A percentile compares a stretch with the other conserved stretches of the same genome.
Evolutionary conservation across 2,329 filamentous ascomycete species (phyloP).

Genomic region (Uncinocarpus reesii): DNA sequence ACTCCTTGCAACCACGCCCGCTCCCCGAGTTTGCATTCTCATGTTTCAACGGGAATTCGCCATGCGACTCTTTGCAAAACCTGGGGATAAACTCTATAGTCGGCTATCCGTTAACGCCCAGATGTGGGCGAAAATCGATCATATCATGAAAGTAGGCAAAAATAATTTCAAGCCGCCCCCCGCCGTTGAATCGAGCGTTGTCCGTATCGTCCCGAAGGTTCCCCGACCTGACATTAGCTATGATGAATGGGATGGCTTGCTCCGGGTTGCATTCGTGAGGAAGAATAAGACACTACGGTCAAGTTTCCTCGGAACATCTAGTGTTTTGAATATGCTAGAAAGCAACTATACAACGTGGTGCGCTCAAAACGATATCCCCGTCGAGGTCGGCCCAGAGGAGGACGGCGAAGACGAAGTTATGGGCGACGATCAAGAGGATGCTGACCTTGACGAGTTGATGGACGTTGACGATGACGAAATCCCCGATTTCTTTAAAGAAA

Average conservation of each 20-base stretch:
- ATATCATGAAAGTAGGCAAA: slow-evolving; percentile 84
- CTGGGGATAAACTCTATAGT: slow-evolving; percentile 80
- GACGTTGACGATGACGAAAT: slow-evolving; percentile 49
- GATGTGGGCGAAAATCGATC: slow-evolving; percentile 66
- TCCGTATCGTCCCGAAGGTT: slow-evolving; percentile 77
- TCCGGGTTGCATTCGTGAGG: slow-evolving; percentile 70
- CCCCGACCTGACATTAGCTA: slow-evolving; percentile 81
- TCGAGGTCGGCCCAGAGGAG: slow-evolving; percentile 55
- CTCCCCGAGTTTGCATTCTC: slow-evolving; percentile 74
- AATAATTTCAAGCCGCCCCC: slow-evolving; percentile 96
- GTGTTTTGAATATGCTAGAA: slow-evolving; percentile 72
- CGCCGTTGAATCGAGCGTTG: slow-evolving; percentile 81
- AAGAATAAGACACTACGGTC: slow-evolving; percentile 86
- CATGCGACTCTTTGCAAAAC: slow-evolving; percentile 74
- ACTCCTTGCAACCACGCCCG: slow-evolving; percentile 68
- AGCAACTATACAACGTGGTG: slow-evolving; percentile 85
- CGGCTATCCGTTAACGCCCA: slow-evolving; percentile 88
- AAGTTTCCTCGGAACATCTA: slow-evolving; percentile 67
- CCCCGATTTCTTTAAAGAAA: slow-evolving; percentile 75
- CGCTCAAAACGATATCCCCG: slow-evolving; percentile 66
- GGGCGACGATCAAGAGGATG: slow-evolving; percentile 29
- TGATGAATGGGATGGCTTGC: slow-evolving; percentile 87
- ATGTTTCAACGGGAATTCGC: slow-evolving; percentile 98
- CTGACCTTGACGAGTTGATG: slow-evolving; percentile 42
- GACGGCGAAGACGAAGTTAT: slow-evolving; percentile 28